Conservation (phyloP, 352 stramenopile species). For the Plasmopara muralis region DNA sequence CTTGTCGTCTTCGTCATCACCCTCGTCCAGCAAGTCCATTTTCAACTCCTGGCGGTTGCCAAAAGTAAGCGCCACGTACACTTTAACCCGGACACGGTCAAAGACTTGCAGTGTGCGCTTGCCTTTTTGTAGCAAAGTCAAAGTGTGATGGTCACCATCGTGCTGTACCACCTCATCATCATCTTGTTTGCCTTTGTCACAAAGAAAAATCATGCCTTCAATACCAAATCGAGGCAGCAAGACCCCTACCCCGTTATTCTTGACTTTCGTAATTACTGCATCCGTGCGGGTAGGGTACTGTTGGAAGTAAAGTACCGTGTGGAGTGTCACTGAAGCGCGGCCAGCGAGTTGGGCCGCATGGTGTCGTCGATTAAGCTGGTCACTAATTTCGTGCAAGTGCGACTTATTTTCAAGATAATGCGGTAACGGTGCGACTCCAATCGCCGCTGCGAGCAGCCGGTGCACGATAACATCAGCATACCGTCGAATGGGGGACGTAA, state of each 20-base stretch:
- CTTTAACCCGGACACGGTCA: slow-evolving; percentile 69
- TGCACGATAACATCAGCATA: slow-evolving; percentile 99
- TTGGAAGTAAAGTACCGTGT: slow-evolving; percentile 98
- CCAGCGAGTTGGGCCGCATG: slow-evolving; percentile 94
- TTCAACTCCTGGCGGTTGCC: slow-evolving; percentile 81
- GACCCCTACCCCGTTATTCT: slow-evolving; percentile 92
- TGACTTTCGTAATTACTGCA: slow-evolving; percentile 94
- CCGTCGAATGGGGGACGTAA: slow-evolving; percentile 98
- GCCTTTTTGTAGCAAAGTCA: slow-evolving; percentile 51
- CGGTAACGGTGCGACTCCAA: slow-evolving; percentile 93
- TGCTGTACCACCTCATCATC: slow-evolving; percentile 50
- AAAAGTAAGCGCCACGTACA: slow-evolving; percentile 70
- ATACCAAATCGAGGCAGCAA: slow-evolving; percentile 98
- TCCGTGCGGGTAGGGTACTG: slow-evolving; percentile 75
- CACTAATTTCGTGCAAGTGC: slow-evolving; percentile 92
- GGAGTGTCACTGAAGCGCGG: slow-evolving; percentile 93
- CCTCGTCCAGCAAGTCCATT: slow-evolving; percentile 62
- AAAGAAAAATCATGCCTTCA: slow-evolving; percentile 92
- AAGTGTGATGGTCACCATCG: slow-evolving; percentile 44
- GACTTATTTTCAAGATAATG: slow-evolving; percentile 91
- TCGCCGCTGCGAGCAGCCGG: slow-evolving; percentile 93
- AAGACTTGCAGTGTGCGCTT: slow-evolving; percentile 69
- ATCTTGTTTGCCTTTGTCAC: slow-evolving; percentile 61
- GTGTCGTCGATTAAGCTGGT: slow-evolving; percentile 97
- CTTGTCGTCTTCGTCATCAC: slow-evolving; percentile 23